These are phyloP conservation scores for Exophiala sideris DNA, from an alignment of 2,329 filamentous ascomycete species.

Conservation along the genomic window DNA sequence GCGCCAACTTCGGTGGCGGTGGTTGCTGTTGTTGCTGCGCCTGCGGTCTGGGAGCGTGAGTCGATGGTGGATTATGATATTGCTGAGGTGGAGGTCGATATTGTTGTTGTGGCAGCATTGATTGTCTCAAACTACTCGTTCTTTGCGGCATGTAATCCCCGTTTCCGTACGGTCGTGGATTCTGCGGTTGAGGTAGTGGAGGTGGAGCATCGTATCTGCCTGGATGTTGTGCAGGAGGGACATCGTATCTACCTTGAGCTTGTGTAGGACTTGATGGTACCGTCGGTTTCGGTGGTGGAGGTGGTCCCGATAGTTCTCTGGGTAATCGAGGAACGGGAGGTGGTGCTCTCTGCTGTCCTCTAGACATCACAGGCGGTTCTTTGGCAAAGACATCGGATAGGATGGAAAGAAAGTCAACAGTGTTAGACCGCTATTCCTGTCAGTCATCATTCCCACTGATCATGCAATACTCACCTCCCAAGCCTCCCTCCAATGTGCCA, in stretches of 20 bases:
- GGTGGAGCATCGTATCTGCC: conserved; percentile 29
- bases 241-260: conserved; percentile 4
- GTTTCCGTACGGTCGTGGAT: conserved; percentile 22
- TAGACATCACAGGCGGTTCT: conserved; percentile 85
- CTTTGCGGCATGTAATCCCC: conserved; percentile 34
- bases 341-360: conserved; percentile 45
- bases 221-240: conserved; percentile 1
- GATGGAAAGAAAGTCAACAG: conserved; percentile 78
- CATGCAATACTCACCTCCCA: conserved; percentile 71
- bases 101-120: conserved; percentile 15
- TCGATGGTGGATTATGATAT: background rate
- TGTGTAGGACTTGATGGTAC: conserved; percentile 20
- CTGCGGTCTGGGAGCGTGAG: conserved; percentile 3
- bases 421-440: conserved; percentile 76
- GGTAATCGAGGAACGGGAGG: conserved; percentile 33
- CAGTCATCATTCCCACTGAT: background rate
- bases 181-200: conserved; percentile 21
- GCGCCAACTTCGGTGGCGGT: conserved; percentile 32
- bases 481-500: conserved; percentile 82
- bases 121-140: conserved; percentile 28
- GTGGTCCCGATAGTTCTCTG: conserved; percentile 28
- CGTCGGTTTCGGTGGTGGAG: conserved; percentile 28
- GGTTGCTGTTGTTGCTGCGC: conserved; percentile 24
- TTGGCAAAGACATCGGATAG: conserved; percentile 86
- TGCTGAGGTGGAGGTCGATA: conserved; percentile 25